Conservation (phyloP, 352 stramenopile species). For the Phytophthora boehmeriae region DNA sequence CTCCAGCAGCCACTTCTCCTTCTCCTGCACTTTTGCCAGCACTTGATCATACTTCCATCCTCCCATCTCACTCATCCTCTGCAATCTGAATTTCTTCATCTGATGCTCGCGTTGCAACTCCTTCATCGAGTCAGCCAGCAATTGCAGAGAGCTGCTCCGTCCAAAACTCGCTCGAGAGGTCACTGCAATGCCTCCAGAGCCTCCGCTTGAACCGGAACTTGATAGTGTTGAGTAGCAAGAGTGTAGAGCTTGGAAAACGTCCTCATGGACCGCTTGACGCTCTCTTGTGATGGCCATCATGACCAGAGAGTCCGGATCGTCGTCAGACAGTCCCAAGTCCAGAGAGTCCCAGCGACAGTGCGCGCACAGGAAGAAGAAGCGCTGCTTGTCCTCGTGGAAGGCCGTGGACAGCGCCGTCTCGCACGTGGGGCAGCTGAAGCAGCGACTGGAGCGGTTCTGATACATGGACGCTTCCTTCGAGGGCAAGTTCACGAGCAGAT, state of each 20-base stretch:
- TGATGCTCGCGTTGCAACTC: constrained; percentile 82
- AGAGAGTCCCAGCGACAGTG: constrained; percentile 90
- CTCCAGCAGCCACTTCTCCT: constrained; percentile 61
- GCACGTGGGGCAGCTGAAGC: constrained; percentile 81
- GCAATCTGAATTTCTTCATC: constrained; percentile 79
- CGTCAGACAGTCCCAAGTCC: constrained; percentile 60
- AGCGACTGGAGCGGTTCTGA: constrained; percentile 88
- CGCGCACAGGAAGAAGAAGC: constrained; percentile 82
- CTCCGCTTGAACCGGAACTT: constrained; percentile 9
- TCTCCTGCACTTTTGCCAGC: constrained; percentile 53
- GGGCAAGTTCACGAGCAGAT: constrained; percentile 85
- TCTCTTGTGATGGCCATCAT: constrained; percentile 82
- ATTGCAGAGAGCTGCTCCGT: constrained; percentile 43
- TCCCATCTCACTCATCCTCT: constrained; percentile 76
- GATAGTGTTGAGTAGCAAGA: constrained; percentile 50
- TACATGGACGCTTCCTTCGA: constrained; percentile 88
- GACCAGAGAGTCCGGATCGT: constrained; percentile 84
- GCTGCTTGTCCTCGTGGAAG: constrained; percentile 55
- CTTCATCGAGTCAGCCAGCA: constrained; percentile 75
- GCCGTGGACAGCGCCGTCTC: constrained; percentile 69
- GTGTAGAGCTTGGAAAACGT: constrained; percentile 76
- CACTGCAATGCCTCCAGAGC: background rate
- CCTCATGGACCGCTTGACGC: constrained; percentile 71
- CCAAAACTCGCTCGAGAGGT: constrained; percentile 19
- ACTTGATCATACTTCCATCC: constrained; percentile 75